Conservation (phyloP, 352 stramenopile species). For the Achlya hypogyna region DNA sequence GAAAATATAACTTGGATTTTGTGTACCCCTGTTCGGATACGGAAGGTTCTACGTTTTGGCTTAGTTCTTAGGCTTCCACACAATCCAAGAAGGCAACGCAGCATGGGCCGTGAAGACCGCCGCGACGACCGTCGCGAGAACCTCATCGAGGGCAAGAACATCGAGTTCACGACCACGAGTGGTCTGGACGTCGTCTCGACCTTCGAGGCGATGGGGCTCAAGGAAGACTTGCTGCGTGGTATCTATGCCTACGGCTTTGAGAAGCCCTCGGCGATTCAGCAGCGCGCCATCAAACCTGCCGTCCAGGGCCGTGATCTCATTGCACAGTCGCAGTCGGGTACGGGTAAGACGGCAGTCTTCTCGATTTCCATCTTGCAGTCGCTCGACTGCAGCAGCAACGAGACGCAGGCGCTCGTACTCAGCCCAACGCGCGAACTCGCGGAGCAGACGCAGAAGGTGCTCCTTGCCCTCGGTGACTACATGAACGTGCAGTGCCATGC, state of each 20-base stretch:
- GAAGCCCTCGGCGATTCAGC: conserved; percentile 97
- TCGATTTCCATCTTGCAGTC: conserved; percentile 91
- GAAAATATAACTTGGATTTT: not conserved
- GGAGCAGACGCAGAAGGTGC: conserved; percentile 95
- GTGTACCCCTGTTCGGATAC: not conserved
- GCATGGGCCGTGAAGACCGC: conserved; percentile 21
- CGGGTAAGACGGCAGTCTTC: conserved; percentile 94
- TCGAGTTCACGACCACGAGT: conserved; percentile 88
- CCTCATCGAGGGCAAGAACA: conserved; percentile 34
- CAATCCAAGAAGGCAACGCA: conserved; percentile 3
- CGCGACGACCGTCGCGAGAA: conserved; percentile 26
- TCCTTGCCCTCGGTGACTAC: conserved; percentile 92
- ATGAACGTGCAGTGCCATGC: conserved; percentile 97
- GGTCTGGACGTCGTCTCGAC: conserved; percentile 79
- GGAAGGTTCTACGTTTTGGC: not conserved
- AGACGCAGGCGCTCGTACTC: conserved; percentile 93
- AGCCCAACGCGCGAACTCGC: conserved; percentile 95
- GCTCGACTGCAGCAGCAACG: conserved; percentile 85
- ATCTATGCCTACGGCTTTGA: conserved; percentile 93
- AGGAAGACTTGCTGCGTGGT: conserved; percentile 86
- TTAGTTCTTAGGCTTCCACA: conserved; percentile 2
- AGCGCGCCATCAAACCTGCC: conserved; percentile 95
- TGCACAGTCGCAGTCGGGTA: conserved; percentile 93
- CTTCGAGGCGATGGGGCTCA: conserved; percentile 88
- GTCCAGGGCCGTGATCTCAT: conserved; percentile 94